phyloP scores from a whole-genome alignment of 306 rosid species.

The Cucurbita argyrosperma region DNA sequence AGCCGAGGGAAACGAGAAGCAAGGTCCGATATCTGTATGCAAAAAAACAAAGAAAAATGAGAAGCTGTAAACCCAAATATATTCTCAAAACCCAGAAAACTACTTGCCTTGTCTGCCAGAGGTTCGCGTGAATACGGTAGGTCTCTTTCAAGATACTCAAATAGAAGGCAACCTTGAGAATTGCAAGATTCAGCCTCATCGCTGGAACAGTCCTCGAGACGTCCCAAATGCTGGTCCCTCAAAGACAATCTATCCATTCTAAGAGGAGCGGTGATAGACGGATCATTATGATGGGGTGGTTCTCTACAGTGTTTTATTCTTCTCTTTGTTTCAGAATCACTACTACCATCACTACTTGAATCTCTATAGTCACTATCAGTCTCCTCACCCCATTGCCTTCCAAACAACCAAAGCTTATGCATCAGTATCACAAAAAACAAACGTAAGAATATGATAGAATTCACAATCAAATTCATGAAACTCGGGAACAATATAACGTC shows the following conservation, averaged over 20 bases:
- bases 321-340: slow-evolving; percentile 29
- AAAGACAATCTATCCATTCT: slow-evolving; percentile 19
- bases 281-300: slow-evolving; percentile 12
- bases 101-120: slow-evolving; percentile 36
- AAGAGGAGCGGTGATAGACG: slow-evolving; percentile 9
- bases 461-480: background rate
- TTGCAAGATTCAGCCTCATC: slow-evolving; percentile 29
- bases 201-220: slow-evolving; percentile 15
- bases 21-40: slow-evolving; percentile 26
- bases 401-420: slow-evolving; percentile 4
- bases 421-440: background rate
- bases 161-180: slow-evolving; percentile 20
- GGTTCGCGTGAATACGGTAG: slow-evolving; percentile 40
- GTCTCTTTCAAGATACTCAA: slow-evolving; percentile 31
- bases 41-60: background rate
- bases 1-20: slow-evolving; percentile 34
- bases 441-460: background rate
- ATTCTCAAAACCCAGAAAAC: background rate
- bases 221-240: slow-evolving; percentile 16
- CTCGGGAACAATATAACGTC: background rate
- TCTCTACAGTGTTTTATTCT: slow-evolving; percentile 15
- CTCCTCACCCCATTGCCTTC: slow-evolving; percentile 25
- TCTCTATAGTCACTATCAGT: slow-evolving; percentile 30
- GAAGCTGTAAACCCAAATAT: background rate
- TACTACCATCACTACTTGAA: slow-evolving; percentile 35